Evolutionary conservation across 257 asterid genomes (phyloP), one percentile per base, ranked within the genome.

Genomic region (Penstemon newberryi): DNA sequence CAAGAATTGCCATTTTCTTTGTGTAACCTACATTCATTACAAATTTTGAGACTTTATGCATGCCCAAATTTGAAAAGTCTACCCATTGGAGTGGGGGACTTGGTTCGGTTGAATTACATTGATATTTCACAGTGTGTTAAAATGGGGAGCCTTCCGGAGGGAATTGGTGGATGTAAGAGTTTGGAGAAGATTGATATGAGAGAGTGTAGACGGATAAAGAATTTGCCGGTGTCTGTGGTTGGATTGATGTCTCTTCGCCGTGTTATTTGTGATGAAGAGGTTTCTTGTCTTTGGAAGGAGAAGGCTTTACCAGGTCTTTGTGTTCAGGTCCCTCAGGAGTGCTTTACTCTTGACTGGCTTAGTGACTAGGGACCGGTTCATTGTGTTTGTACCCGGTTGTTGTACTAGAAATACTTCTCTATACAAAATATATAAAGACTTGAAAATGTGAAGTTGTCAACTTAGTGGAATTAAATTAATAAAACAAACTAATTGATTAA

Each of bases 151-250:
- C 89, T 92, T 12, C 96, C 96, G 0, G 94, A 83, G 69, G 86
- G 79, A 18, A 82, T 87, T 4, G 92, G 89, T 1, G 85, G 82
- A 11, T 92, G 98, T 60, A 70, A 4, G n/a, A 82, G 80, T 19
- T 72, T 92, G 8, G 96, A 89, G 87, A 86, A 89, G 80, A 89
- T 89, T 40, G 96, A 92, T 66, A 92, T 92, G 98, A 85, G 91
- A 60, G 98, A 85, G 81, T 92, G 98, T 60, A 83, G 89, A 5
- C 76, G 70, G 72, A 67, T 89, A 33, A 79, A 68, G 71, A 76
- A 70, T 19, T 69, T 92, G 78, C 98, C 98, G 0, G 59, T n/a
- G n/a, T 81, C 95, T 0, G 78, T 83, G 56, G 66, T 19, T 18
- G 39, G 42, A 11, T 59, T 92, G 75, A 70, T 47, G 44, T 79